Conservation (phyloP, 78 protist species). For the Dictyostelium capitatum region DNA sequence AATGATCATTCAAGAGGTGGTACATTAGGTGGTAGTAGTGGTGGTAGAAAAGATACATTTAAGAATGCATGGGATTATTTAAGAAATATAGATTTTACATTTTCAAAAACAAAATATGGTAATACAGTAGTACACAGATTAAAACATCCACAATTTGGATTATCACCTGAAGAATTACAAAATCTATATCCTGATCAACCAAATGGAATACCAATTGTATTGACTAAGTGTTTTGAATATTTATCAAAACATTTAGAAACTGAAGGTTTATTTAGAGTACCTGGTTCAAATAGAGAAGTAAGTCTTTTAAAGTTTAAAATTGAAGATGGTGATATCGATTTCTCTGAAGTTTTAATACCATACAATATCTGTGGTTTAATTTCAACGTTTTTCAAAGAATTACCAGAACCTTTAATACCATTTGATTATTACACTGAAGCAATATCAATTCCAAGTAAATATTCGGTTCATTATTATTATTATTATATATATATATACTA, state of each 20-base stretch:
- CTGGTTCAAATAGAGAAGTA: conserved; percentile 69
- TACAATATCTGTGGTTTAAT: conserved; percentile 78
- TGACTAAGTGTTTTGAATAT: conserved; percentile 65
- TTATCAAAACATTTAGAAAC: conserved; percentile 43
- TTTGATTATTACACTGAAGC: conserved; percentile 46
- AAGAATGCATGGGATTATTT: conserved; percentile 54
- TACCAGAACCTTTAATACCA: conserved; percentile 75
- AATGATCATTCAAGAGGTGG: not conserved
- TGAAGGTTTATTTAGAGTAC: conserved; percentile 76
- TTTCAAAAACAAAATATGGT: conserved; percentile 57
- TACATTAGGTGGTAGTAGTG: not conserved
- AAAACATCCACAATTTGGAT: conserved; percentile 74
- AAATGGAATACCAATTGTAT: conserved; percentile 63
- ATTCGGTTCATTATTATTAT: not conserved
- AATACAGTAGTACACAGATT: conserved; percentile 72
- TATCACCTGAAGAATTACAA: conserved; percentile 62
- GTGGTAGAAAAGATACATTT: not conserved
- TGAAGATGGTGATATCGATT: conserved; percentile 71
- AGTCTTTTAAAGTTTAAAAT: conserved; percentile 58
- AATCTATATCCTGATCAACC: conserved; percentile 65
- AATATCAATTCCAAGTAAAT: conserved; percentile 31
- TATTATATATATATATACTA: too few relatives aligned
- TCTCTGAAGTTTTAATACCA: conserved; percentile 43
- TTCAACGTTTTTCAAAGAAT: conserved; percentile 65
- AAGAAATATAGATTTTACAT: conserved; percentile 74